Evolutionary conservation across 345 rosid species (phyloP).

Genomic region (Leavenworthia alabamica): DNA sequence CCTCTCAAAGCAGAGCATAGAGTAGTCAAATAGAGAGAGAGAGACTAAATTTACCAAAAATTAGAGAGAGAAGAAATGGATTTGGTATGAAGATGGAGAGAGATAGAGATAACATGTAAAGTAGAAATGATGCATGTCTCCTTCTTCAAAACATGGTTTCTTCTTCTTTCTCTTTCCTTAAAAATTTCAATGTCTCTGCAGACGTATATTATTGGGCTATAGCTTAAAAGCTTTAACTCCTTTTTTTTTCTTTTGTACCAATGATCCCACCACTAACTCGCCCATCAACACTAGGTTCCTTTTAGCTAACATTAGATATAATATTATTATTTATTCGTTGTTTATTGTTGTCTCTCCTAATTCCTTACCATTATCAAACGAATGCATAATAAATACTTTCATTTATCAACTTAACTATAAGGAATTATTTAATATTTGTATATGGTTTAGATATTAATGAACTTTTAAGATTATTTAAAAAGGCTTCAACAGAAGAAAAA

Average conservation of each 20-base stretch:
- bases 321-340: neutral
- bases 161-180: neutral
- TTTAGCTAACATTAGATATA: neutral
- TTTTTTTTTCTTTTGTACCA: neutral
- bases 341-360: neutral
- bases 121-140: conserved; percentile 27
- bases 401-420: neutral
- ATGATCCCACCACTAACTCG: conserved; percentile 13
- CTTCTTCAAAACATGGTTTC: conserved; percentile 24
- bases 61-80: neutral
- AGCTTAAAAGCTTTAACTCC: conserved; percentile 5
- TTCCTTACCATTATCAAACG: neutral
- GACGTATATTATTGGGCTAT: neutral
- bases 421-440: neutral
- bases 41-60: neutral
- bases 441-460: neutral
- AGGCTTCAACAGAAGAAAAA: too few relatives aligned
- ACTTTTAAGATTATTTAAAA: neutral
- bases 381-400: neutral
- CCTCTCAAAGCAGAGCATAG: conserved; percentile 13
- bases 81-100: conserved; percentile 9
- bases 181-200: conserved; percentile 7
- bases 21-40: neutral
- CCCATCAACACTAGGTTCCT: too few relatives aligned
- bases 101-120: neutral